Evolutionary conservation across 2,329 filamentous ascomycete species (phyloP).

Genomic region (Chaetomium globosum): DNA sequence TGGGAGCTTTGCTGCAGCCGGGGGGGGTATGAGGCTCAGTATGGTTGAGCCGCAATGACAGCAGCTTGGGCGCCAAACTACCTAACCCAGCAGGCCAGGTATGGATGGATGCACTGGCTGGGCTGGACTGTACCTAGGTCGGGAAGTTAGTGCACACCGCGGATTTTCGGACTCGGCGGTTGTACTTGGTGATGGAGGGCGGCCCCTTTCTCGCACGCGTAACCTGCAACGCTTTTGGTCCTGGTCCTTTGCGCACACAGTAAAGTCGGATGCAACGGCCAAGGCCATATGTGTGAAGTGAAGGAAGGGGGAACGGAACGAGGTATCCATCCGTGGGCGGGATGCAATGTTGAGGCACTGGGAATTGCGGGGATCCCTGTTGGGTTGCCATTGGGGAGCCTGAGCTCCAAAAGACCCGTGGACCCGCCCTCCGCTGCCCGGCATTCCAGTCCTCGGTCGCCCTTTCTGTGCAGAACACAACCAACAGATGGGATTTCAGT

Average conservation of each 20-base stretch:
- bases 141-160: slow-evolving; percentile 4
- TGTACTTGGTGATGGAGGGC: background rate
- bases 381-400: slow-evolving; percentile 5
- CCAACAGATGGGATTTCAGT: background rate
- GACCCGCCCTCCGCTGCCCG: background rate
- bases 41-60: slow-evolving; percentile 31
- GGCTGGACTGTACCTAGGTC: background rate
- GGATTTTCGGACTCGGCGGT: slow-evolving; percentile 5
- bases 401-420: background rate
- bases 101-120: background rate
- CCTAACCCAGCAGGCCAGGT: background rate
- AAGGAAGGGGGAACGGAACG: slow-evolving; percentile 3
- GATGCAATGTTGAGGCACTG: slow-evolving; percentile 8
- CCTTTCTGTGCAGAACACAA: background rate
- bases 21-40: slow-evolving; percentile 11
- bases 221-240: background rate
- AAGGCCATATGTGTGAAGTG: background rate
- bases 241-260: background rate
- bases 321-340: slow-evolving; percentile 6
- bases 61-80: slow-evolving; percentile 14
- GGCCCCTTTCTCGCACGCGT: background rate
- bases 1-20: slow-evolving; percentile 22
- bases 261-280: slow-evolving; percentile 11
- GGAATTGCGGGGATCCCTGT: slow-evolving; percentile 8
- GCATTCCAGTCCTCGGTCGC: slow-evolving; percentile 9